phyloP scores from a whole-genome alignment of 805 yeast genomes.

The Metschnikowia lachancei region DNA sequence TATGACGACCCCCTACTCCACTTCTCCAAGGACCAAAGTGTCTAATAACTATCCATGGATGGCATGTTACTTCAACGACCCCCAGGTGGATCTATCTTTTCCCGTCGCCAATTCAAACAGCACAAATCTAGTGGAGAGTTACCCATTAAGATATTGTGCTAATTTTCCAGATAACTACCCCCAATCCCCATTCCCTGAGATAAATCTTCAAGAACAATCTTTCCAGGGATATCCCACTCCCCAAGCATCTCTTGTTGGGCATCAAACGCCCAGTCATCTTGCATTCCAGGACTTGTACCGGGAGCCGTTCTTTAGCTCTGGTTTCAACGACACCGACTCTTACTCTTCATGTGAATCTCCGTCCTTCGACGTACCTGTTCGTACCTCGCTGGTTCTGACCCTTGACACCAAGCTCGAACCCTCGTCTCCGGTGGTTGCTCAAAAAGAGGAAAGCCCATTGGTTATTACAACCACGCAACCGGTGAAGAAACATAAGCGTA shows the following conservation, averaged over 20 bases:
- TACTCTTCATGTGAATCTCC: constrained; percentile 4
- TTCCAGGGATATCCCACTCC: background rate
- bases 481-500: constrained; percentile 38
- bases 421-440: background rate
- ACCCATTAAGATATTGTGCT: background rate
- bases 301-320: constrained; percentile 2
- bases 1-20: background rate
- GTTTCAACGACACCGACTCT: constrained; percentile 17
- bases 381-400: background rate
- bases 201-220: background rate
- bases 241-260: background rate
- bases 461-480: background rate
- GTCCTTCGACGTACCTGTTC: background rate
- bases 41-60: background rate
- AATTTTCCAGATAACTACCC: background rate
- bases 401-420: background rate
- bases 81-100: background rate
- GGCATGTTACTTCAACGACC: background rate
- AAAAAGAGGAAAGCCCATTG: background rate
- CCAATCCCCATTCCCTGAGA: background rate
- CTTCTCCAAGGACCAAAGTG: background rate
- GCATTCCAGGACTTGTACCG: background rate
- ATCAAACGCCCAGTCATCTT: background rate
- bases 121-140: background rate
- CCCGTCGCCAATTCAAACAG: background rate